phyloP scores from a whole-genome alignment of 345 rosid genomes.

The Combretum micranthum region DNA sequence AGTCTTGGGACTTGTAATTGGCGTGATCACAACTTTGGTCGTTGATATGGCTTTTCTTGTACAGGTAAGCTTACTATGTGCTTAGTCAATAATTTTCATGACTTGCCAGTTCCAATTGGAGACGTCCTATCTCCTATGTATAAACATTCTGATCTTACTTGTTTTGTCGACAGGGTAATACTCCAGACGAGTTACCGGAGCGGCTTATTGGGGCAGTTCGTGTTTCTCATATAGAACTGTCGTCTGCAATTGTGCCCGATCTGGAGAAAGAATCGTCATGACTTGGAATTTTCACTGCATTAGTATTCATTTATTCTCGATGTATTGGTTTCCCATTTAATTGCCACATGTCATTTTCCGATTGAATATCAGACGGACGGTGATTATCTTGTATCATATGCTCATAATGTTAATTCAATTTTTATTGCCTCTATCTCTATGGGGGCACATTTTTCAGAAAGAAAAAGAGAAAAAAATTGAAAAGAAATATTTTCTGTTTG shows the following conservation, averaged over 20 bases:
- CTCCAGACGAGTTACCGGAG: conserved; percentile 84
- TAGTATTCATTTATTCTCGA: conserved; percentile 11
- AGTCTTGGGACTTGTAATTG: conserved; percentile 92
- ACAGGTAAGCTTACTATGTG: conserved; percentile 37
- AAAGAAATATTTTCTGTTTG: too few species aligned
- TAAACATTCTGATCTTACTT: background rate
- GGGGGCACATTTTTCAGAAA: too few species aligned
- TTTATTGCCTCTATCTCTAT: too few species aligned
- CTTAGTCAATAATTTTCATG: background rate
- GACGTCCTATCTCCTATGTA: background rate
- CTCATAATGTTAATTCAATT: too few species aligned
- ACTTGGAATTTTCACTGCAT: conserved; percentile 7
- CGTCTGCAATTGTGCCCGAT: conserved; percentile 82
- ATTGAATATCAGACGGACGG: background rate
- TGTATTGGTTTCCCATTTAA: background rate
- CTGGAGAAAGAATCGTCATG: conserved; percentile 35
- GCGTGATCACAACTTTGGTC: conserved; percentile 85
- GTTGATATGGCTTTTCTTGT: conserved; percentile 99
- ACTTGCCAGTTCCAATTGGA: background rate
- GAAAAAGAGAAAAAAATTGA: too few species aligned
- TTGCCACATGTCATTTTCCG: background rate
- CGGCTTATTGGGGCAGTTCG: conserved; percentile 85
- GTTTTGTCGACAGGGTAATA: conserved; percentile 51
- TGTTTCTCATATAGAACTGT: conserved; percentile 82
- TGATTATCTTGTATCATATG: too few species aligned